phyloP scores from a whole-genome alignment of 2,329 filamentous ascomycete species.

The Botrytis byssoidea region DNA sequence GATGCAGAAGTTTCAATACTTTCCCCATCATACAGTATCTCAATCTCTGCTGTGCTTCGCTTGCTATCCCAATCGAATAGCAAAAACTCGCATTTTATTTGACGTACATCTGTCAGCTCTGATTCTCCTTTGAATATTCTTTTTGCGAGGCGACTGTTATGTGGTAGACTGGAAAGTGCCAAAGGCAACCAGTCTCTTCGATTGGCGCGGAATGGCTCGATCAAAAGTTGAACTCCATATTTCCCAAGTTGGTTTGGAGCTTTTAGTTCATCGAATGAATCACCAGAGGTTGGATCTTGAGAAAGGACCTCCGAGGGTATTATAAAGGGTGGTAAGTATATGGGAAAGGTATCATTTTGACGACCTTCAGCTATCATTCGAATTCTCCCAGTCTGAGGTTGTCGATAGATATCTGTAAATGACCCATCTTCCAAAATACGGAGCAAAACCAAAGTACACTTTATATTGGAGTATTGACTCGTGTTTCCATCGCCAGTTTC shows the following conservation, averaged over 20 bases:
- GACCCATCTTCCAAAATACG: conserved; percentile 26
- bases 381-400: conserved; percentile 16
- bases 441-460: conserved; percentile 29
- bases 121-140: conserved; percentile 9
- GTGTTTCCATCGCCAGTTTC: conserved; percentile 2
- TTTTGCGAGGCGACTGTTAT: conserved; percentile 11
- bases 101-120: background rate
- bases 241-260: background rate
- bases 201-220: conserved; percentile 8
- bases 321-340: conserved; percentile 14
- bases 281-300: background rate
- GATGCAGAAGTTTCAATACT: conserved; percentile 19
- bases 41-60: background rate
- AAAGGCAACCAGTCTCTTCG: conserved; percentile 33
- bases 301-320: conserved; percentile 14
- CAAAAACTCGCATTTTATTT: conserved; percentile 8
- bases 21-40: conserved; percentile 14
- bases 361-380: background rate
- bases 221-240: conserved; percentile 6
- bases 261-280: background rate
- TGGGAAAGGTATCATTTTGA: background rate
- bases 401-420: conserved; percentile 13
- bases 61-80: conserved; percentile 16
- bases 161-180: conserved; percentile 13
- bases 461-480: conserved; percentile 26